phyloP scores from a whole-genome alignment of 2,329 filamentous ascomycete species.

The Bisporella sp. region DNA sequence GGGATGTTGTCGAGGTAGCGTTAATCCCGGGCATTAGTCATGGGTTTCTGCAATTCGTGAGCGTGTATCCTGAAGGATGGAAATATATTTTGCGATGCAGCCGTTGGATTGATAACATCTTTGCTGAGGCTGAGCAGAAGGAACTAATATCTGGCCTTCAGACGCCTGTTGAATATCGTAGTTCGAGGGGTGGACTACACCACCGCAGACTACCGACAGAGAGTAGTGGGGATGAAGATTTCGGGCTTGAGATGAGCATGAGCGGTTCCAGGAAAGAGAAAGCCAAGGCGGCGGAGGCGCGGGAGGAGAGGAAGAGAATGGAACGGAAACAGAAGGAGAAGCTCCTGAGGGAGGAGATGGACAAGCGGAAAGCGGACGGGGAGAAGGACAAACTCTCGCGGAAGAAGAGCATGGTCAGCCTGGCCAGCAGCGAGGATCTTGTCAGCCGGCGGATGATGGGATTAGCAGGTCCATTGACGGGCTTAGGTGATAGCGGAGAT shows the following conservation, averaged over 20 bases:
- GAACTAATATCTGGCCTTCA: conserved; percentile 20
- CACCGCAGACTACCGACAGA: conserved; percentile 11
- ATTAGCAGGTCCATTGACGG: conserved; percentile 44
- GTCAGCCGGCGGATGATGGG: conserved; percentile 48
- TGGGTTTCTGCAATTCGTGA: conserved; percentile 88
- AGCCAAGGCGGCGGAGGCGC: not conserved
- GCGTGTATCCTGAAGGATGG: conserved; percentile 85
- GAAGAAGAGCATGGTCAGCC: conserved; percentile 41
- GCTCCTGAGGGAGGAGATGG: conserved; percentile 24
- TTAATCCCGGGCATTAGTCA: conserved; percentile 87
- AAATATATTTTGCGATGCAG: conserved; percentile 74
- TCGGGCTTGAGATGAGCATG: conserved; percentile 74
- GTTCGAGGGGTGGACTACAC: not conserved
- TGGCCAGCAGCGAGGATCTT: conserved; percentile 50
- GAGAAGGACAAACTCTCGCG: conserved; percentile 19
- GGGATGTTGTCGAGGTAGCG: conserved; percentile 72
- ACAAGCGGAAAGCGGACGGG: conserved; percentile 6
- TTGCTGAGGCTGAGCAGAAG: conserved; percentile 43
- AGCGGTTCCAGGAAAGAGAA: conserved; percentile 25
- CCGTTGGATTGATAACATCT: conserved; percentile 75
- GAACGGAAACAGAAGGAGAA: conserved; percentile 35
- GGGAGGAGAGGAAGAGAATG: conserved; percentile 34
- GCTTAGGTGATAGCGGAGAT: conserved; percentile 19
- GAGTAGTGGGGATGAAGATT: conserved; percentile 63
- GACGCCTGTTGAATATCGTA: conserved; percentile 15